These are phyloP conservation scores for Cajanus cajan DNA, from an alignment of 306 rosid species.

Conservation along the genomic window DNA sequence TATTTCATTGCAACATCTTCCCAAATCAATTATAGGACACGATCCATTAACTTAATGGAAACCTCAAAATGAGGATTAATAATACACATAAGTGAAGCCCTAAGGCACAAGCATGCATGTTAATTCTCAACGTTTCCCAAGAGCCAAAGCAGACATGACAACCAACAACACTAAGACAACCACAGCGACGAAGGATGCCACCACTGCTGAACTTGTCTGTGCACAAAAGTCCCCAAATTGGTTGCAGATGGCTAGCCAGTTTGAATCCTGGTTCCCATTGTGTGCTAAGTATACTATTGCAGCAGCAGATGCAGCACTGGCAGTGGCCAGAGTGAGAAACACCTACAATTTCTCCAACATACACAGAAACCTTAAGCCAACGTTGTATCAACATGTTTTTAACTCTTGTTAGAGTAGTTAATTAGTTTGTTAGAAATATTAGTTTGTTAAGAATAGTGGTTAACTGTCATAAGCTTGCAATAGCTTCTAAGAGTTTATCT, in stretches of 20 bases:
- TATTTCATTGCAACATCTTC: constrained; percentile 17
- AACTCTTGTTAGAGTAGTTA: too few relatives aligned
- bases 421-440: too few relatives aligned
- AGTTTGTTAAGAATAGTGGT: too few relatives aligned
- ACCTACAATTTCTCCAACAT: constrained; percentile 46
- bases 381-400: background rate
- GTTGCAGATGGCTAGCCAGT: constrained; percentile 85
- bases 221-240: constrained; percentile 75
- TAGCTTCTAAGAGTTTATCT: too few relatives aligned
- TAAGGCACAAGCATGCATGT: background rate
- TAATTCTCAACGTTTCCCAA: constrained; percentile 43
- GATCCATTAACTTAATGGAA: background rate
- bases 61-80: background rate
- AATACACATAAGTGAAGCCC: background rate
- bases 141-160: constrained; percentile 60
- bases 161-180: constrained; percentile 47
- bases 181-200: constrained; percentile 54
- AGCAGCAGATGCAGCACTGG: constrained; percentile 73
- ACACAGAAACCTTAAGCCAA: background rate
- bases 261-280: constrained; percentile 68
- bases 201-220: constrained; percentile 67
- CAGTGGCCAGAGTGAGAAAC: constrained; percentile 62
- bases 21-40: constrained; percentile 15
- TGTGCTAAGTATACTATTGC: constrained; percentile 84
- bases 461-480: too few relatives aligned